These are phyloP conservation scores for Limnomonas spitsbergensis DNA, from an alignment of 139 green algal species.

Conservation along the genomic window DNA sequence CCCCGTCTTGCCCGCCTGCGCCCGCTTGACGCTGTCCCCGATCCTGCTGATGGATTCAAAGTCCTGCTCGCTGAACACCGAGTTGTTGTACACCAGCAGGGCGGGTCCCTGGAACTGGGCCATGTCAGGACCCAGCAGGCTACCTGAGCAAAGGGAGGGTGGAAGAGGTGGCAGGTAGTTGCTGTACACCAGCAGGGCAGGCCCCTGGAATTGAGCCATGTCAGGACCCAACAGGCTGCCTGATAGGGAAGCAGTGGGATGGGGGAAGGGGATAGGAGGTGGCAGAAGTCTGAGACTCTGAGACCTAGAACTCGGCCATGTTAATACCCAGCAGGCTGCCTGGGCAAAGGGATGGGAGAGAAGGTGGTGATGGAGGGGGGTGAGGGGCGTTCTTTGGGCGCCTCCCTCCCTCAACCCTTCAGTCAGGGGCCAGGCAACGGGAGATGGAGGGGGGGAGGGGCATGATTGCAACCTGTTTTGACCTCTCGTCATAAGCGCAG, in stretches of 20 bases:
- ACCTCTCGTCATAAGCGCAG: no score
- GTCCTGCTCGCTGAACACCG: slow-evolving; percentile 61
- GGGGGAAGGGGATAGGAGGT: neutral
- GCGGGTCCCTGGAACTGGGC: slow-evolving; percentile 61
- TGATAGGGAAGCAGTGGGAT: neutral
- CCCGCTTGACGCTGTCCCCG: slow-evolving; percentile 67
- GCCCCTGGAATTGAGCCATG: slow-evolving; percentile 62
- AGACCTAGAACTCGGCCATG: no score
- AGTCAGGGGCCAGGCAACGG: no score
- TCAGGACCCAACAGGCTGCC: slow-evolving; percentile 28
- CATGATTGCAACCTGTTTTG: no score
- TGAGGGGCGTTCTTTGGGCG: no score
- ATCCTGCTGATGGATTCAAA: slow-evolving; percentile 71
- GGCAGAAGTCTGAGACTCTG: no score
- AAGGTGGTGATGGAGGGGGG: no score
- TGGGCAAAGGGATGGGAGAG: no score
- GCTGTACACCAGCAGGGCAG: slow-evolving; percentile 71
- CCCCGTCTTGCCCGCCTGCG: slow-evolving; percentile 60
- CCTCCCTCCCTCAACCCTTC: no score
- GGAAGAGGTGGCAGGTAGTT: slow-evolving; percentile 24
- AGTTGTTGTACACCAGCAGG: slow-evolving; percentile 72
- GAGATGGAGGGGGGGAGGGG: no score
- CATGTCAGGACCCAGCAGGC: slow-evolving; percentile 41
- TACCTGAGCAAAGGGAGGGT: slow-evolving; percentile 19
- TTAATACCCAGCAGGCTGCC: no score